Conservation (phyloP, 306 rosid genomes). For the Fragaria ananassa region DNA sequence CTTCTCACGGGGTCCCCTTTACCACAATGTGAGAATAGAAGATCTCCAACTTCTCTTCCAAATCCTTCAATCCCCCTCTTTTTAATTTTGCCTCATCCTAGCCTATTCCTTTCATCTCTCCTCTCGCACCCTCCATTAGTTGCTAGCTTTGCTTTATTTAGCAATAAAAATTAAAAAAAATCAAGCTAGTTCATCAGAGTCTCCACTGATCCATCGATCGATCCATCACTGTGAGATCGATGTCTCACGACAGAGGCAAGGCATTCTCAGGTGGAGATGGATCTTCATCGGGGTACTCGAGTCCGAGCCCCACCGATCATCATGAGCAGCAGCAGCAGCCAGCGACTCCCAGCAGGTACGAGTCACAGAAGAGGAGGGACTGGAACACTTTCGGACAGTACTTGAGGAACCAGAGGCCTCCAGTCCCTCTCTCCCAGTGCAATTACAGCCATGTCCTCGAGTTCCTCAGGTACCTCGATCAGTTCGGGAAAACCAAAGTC, state of each 20-base stretch:
- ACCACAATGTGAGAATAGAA: conserved; percentile 28
- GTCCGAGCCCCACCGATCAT: background rate
- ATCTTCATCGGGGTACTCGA: conserved; percentile 31
- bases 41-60: conserved; percentile 36
- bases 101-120: conserved; percentile 63
- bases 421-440: conserved; percentile 78
- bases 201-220: background rate
- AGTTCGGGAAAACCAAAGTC: conserved; percentile 95
- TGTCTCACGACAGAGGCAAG: conserved; percentile 52
- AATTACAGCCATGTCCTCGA: conserved; percentile 82
- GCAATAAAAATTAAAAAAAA: background rate
- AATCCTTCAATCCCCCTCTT: conserved; percentile 30
- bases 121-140: conserved; percentile 14
- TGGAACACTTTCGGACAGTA: conserved; percentile 98
- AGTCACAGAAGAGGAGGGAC: conserved; percentile 89
- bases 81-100: conserved; percentile 27
- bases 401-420: conserved; percentile 79
- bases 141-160: conserved; percentile 26
- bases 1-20: conserved; percentile 62
- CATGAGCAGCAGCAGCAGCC: conserved; percentile 22
- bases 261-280: conserved; percentile 59
- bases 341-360: conserved; percentile 77
- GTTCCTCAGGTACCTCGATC: conserved; percentile 80
- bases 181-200: background rate
- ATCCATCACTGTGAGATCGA: background rate